These are phyloP conservation scores for Tolypocladium ovalisporum DNA, from an alignment of 2,329 filamentous ascomycete species.

Conservation along the genomic window DNA sequence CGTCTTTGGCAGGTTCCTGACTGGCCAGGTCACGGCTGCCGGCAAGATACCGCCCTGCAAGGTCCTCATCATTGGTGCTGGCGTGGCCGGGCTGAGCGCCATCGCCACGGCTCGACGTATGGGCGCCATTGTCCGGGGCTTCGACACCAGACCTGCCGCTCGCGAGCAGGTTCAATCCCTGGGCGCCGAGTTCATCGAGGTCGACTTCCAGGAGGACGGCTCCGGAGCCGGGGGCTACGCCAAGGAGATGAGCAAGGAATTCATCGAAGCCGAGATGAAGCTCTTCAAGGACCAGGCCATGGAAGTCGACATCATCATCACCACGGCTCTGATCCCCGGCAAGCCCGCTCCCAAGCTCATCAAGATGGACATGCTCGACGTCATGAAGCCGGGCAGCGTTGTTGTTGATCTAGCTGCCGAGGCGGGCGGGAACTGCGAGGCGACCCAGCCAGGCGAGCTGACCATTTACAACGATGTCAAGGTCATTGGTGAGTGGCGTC, in stretches of 20 bases:
- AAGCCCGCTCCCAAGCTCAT: slow-evolving; percentile 75
- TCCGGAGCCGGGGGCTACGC: slow-evolving; percentile 78
- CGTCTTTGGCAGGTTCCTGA: slow-evolving; percentile 78
- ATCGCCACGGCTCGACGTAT: slow-evolving; percentile 79
- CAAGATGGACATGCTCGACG: slow-evolving; percentile 65
- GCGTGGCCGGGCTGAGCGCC: slow-evolving; percentile 78
- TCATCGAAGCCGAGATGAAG: slow-evolving; percentile 88
- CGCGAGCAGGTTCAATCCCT: slow-evolving; percentile 85
- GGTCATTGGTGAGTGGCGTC: slow-evolving; percentile 55
- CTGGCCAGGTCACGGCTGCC: slow-evolving; percentile 81
- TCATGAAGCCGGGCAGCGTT: slow-evolving; percentile 85
- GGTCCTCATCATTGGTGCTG: slow-evolving; percentile 80
- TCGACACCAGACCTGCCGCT: slow-evolving; percentile 81
- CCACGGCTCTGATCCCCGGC: slow-evolving; percentile 83
- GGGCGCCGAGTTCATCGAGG: slow-evolving; percentile 82
- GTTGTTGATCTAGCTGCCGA: slow-evolving; percentile 83
- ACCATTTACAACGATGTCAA: slow-evolving; percentile 67
- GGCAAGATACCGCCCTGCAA: slow-evolving; percentile 87
- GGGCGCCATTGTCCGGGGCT: slow-evolving; percentile 81
- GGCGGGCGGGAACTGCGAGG: slow-evolving; percentile 79
- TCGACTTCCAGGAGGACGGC: slow-evolving; percentile 75
- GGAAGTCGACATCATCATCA: slow-evolving; percentile 88
- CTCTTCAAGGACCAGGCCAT: slow-evolving; percentile 78
- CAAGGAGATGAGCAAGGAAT: slow-evolving; percentile 90
- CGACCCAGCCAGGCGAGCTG: slow-evolving; percentile 64